Evolutionary conservation across 371 early-diverging fungal genomes (phyloP).

Genomic region (Cokeromyces recurvatus): DNA sequence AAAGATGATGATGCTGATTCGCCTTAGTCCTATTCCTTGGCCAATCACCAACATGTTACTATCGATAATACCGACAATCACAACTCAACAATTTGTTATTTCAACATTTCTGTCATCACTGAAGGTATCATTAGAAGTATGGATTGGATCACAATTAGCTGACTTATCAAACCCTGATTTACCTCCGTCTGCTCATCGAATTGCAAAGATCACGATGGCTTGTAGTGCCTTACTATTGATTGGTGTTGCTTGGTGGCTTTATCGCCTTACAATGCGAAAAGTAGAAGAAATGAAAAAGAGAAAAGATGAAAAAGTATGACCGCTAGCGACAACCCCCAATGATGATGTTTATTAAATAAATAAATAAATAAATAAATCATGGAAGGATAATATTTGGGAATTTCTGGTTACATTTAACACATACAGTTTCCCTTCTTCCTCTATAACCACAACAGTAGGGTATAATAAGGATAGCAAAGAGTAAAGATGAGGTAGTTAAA

Average conservation of each 20-base stretch:
- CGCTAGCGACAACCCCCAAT: too few species aligned
- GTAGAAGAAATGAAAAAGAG: too few species aligned
- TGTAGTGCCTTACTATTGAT: slow-evolving; percentile 17
- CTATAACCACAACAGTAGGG: slow-evolving; percentile 44
- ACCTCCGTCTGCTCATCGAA: slow-evolving; percentile 35
- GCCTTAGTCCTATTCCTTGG: slow-evolving; percentile 44
- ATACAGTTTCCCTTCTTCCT: slow-evolving; percentile 27
- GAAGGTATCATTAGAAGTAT: slow-evolving; percentile 38
- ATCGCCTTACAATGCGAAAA: slow-evolving; percentile 19
- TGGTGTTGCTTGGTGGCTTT: slow-evolving; percentile 18
- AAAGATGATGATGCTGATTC: slow-evolving; percentile 39
- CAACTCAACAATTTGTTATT: slow-evolving; percentile 15
- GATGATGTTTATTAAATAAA: too few species aligned
- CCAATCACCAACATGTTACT: slow-evolving; percentile 34
- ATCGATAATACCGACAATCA: slow-evolving; percentile 24
- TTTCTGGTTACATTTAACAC: slow-evolving; percentile 35
- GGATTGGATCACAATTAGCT: slow-evolving; percentile 46
- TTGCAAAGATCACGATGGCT: slow-evolving; percentile 30
- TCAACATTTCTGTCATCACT: slow-evolving; percentile 23
- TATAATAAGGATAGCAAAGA: slow-evolving; percentile 31
- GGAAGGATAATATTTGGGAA: slow-evolving; percentile 38
- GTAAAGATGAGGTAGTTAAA: slow-evolving; percentile 24
- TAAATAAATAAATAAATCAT: too few species aligned
- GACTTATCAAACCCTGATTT: slow-evolving; percentile 38
- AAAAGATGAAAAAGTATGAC: too few species aligned